Base-by-base conservation (phyloP, 169 alveolate genomes). In the Cryptosporidium baileyi region DNA sequence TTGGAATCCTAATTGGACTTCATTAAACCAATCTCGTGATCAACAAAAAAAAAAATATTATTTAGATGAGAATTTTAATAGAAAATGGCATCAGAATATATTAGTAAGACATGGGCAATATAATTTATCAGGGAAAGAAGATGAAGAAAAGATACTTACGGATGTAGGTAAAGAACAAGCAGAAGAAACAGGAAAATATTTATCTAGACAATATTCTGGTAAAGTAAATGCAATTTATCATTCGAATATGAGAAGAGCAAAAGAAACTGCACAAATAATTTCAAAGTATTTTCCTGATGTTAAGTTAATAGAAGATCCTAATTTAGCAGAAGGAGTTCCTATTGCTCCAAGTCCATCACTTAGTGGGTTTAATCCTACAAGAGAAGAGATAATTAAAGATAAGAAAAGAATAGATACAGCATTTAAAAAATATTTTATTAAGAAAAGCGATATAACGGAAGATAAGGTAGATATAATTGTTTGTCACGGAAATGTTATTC, bases 41-140 rank as follows among this genome's bases (percentile, higher is more conserved):
- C 59, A 80, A 44, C n/a, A 7, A 63, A 81, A 67, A 80, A 51
- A 45, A 67, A 60, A 34, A 57, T 13, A 41, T 22, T 28, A 2
- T 79, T 11, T 7, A 36, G 41, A 30, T 9, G 38, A 38, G 15
- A 26, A 41, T 4, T 0, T 3, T 6, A 40, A 30, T 11, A 45
- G 67, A 1, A 88, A 60, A 5, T 54, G 80, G 45, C 89, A 90
- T 67, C 74, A 90, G 43, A 90, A 81, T 40, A 62, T 90, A n/a
- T 57, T 90, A 32, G 93, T 82, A 19, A 54, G 93, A 60, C 93
- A 90, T 82, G 93, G 91, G 0, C 91, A 90, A 32, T 90, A 90
- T 30, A 80, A 67, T 51, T 30, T 67, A 26, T 67, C 80, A 61
- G 79, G 80, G 40, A 19, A 49, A 36, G 47, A 54, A 44, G 90